Conservation (phyloP, 352 stramenopile species). For the Pythium apleroticum region DNA sequence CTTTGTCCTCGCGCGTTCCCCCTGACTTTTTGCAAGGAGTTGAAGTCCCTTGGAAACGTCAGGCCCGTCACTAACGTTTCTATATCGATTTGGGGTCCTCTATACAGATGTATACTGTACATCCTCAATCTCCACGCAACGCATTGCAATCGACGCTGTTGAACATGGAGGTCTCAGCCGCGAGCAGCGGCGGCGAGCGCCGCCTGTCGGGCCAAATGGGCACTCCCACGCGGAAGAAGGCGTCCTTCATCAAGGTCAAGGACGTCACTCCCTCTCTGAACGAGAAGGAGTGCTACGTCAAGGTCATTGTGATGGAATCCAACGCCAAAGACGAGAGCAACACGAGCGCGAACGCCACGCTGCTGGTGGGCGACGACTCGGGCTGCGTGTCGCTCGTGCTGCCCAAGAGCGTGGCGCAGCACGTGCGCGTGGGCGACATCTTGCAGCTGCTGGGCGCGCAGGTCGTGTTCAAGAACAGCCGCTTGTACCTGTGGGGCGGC, state of each 20-base stretch:
- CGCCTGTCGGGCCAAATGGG: slow-evolving; percentile 24
- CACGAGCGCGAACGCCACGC: slow-evolving; percentile 72
- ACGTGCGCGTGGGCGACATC: slow-evolving; percentile 76
- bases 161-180: slow-evolving; percentile 9
- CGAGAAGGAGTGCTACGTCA: slow-evolving; percentile 69
- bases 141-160: neutral
- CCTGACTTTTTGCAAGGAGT: neutral
- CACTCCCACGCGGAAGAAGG: slow-evolving; percentile 50
- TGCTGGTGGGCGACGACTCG: slow-evolving; percentile 82
- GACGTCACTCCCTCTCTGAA: slow-evolving; percentile 60
- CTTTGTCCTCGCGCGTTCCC: neutral
- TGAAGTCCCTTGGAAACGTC: slow-evolving; percentile 14
- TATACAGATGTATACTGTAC: slow-evolving; percentile 10
- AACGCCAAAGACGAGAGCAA: slow-evolving; percentile 82
- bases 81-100: neutral
- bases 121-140: neutral
- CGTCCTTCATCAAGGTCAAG: slow-evolving; percentile 63
- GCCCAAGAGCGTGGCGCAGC: slow-evolving; percentile 59
- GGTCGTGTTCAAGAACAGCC: slow-evolving; percentile 76
- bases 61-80: slow-evolving; percentile 17
- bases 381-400: slow-evolving; percentile 81
- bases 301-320: slow-evolving; percentile 81
- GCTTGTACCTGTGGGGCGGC: slow-evolving; percentile 77
- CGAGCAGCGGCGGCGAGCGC: slow-evolving; percentile 5
- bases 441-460: slow-evolving; percentile 66